Base-by-base conservation (phyloP, 495 filamentous ascomycete genomes). In the Amniculicola lignicola region DNA sequence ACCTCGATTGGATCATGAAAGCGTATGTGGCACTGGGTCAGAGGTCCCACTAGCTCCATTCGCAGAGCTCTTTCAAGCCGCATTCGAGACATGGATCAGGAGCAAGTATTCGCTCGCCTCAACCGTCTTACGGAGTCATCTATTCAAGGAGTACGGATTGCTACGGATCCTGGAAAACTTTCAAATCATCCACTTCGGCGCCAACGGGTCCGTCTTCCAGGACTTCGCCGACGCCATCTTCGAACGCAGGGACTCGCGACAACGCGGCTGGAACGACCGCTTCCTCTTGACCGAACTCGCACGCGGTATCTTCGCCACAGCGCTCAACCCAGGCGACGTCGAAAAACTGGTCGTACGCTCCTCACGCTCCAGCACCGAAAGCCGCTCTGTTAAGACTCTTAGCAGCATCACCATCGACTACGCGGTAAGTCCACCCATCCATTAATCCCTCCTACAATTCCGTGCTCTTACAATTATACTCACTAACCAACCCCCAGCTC, bases 231-330 rank as follows among this genome's bases (percentile, higher is more conserved):
- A 75, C 23, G 79, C 81, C 12, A 71, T 96, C 14, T 96, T 95
- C 66, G 82, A 88, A 33, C 81, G 86, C 31, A 79, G 96, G 16
- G 89, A 93, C 58, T 75, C 75, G 16, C 69, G 83, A 5, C 80
- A 78, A 42, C 63, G 67, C 15, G 77, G 76, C 21, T 96, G 92
- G 91, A 84, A 83, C 53, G 89, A 97, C 70, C 79, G 83, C 18
- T 94, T 89, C 64, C 74, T 86, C 3, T 74, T 96, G 27, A 95
- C 88, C 2, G 89, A 93, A 61, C 69, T 92, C 6, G 82, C 84
- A 3, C 87, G 88, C 49, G 80, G 78, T 28, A 79, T 84, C 3
- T 89, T 90, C 65, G 76, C 77, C 31, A 55, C 64, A 1, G 54
- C 76, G 9, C 29, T 61, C 10, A 48, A 63, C 2, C 69, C 70